Base-by-base conservation (phyloP, 2,329 filamentous ascomycete genomes). In the Neopestalotiopsis clavispora region DNA sequence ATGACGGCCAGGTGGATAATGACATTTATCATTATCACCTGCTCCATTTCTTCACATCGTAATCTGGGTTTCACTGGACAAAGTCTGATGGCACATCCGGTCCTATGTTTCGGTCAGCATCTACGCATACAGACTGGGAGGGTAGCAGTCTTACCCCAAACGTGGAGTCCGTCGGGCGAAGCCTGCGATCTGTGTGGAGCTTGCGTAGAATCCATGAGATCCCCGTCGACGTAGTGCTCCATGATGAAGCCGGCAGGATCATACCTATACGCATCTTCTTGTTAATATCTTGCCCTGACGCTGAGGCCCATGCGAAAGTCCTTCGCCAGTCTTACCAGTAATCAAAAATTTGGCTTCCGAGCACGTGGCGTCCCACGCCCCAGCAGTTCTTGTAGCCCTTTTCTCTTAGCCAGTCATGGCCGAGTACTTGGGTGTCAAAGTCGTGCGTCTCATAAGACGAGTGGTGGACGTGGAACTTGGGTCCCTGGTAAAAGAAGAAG, bases 281-380 rank as follows among this genome's bases (percentile, higher is more conserved):
- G 23, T 34, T 45, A 20, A n/a, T 30, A 14, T 23, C 9, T 38
- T 4, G 32, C 2, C 5, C 32, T 34, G 14, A 38, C 12, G 28
- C 17, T n/a, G 23, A 23, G 23, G 2, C 3, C 23, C 23, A 23
- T 23, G 23, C 23, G 23, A 23, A 23, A 23, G 2, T 2, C 3
- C 2, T 13, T 38, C 3, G 4, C 2, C 6, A 14, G 17, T 52
- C 66, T 59, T 81, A 89, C 90, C 90, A 92, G 77, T 92, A 92
- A 75, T 93, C 90, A 73, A 93, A 94, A 65, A 93, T 88, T 79
- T 93, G 91, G 71, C 86, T 89, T 4, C 91, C 91, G 73, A 93
- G 83, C 28, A 92, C 86, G 80, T 93, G 91, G 66, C 91, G 80
- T 0, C 91, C 91, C 0, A 94, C 87, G 1, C 91, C 91, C 91